phyloP scores from a whole-genome alignment of 306 rosid genomes.

The Medicago lupulina region DNA sequence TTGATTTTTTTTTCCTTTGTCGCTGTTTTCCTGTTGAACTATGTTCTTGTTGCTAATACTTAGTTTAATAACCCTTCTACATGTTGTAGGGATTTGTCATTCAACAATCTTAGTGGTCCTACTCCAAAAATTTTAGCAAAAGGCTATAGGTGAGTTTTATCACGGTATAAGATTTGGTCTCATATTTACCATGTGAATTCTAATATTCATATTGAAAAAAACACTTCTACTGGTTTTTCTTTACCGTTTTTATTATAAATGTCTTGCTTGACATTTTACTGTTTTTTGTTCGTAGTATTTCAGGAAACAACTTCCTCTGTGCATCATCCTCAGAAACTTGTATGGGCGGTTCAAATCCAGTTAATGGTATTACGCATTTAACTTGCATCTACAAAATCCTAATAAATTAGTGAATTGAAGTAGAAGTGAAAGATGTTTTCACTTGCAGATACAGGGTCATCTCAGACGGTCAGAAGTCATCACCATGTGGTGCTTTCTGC shows the following conservation, averaged over 20 bases:
- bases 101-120: constrained; percentile 92
- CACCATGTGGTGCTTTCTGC: constrained; percentile 72
- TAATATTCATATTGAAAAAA: background rate
- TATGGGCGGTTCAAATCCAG: constrained; percentile 58
- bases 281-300: constrained; percentile 58
- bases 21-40: constrained; percentile 4
- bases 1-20: background rate
- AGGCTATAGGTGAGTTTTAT: constrained; percentile 79
- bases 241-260: too few relatives aligned
- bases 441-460: constrained; percentile 64
- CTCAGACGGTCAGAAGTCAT: constrained; percentile 50
- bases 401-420: constrained; percentile 25
- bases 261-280: constrained; percentile 42
- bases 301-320: constrained; percentile 88
- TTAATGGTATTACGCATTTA: constrained; percentile 65
- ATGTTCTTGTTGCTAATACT: background rate
- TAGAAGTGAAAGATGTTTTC: constrained; percentile 27
- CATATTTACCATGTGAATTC: constrained; percentile 3
- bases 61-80: constrained; percentile 31
- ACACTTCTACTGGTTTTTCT: background rate
- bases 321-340: constrained; percentile 60
- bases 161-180: background rate
- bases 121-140: constrained; percentile 87
- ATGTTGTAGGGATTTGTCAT: constrained; percentile 80
- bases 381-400: constrained; percentile 32